Percentiles rank a stretch among this genome's conserved stretches.
phyloP scores from a whole-genome alignment of 805 yeast genomes.

The Clavispora santaluciae region DNA sequence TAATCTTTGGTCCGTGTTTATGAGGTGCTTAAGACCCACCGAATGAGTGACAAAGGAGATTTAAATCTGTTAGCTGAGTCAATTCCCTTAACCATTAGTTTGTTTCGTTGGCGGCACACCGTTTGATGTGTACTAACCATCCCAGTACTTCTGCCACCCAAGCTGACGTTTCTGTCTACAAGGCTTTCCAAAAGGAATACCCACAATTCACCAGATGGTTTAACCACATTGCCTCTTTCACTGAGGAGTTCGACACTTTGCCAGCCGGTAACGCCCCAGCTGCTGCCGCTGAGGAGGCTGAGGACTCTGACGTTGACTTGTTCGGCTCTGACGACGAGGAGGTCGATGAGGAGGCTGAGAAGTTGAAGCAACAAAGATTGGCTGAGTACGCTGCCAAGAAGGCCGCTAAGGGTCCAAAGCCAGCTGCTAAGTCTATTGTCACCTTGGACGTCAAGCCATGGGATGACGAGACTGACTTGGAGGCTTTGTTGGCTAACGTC shows the following conservation, averaged over 20 bases:
- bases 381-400: slow-evolving; percentile 97
- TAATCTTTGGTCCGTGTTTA: slow-evolving; percentile 91
- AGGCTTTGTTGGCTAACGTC: slow-evolving; percentile 80
- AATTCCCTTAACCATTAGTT: background rate
- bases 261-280: slow-evolving; percentile 75
- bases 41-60: slow-evolving; percentile 73
- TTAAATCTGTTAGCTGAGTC: slow-evolving; percentile 23
- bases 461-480: slow-evolving; percentile 99
- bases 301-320: slow-evolving; percentile 85
- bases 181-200: slow-evolving; percentile 87
- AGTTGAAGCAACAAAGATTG: slow-evolving; percentile 93
- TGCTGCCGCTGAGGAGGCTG: slow-evolving; percentile 56
- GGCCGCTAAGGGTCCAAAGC: slow-evolving; percentile 95
- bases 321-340: slow-evolving; percentile 94
- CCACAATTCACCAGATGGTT: slow-evolving; percentile 98
- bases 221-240: slow-evolving; percentile 94
- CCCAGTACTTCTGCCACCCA: slow-evolving; percentile 83
- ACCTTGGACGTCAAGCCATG: slow-evolving; percentile 99
- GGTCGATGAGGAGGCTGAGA: slow-evolving; percentile 96
- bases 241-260: slow-evolving; percentile 74
- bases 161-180: slow-evolving; percentile 92
- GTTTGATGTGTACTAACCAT: slow-evolving; percentile 20
- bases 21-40: slow-evolving; percentile 96
- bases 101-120: background rate
- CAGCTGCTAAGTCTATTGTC: slow-evolving; percentile 97